Evolutionary conservation across 371 early-diverging fungal genomes (phyloP).

Genomic region (Apophysomyces variabilis): DNA sequence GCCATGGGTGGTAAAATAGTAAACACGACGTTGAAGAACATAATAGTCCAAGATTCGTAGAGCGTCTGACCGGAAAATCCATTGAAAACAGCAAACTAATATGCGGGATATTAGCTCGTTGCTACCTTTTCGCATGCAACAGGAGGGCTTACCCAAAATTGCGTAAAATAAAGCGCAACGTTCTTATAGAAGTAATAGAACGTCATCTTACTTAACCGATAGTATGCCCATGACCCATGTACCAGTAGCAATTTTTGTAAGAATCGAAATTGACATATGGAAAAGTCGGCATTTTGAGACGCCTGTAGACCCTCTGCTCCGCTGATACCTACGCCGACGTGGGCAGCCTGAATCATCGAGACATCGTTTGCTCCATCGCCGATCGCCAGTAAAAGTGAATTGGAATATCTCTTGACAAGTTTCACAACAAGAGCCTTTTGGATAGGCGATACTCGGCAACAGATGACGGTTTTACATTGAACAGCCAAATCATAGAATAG

Average conservation of each 20-base stretch:
- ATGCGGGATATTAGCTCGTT: neutral
- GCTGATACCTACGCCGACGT: constrained; percentile 88
- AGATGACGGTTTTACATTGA: constrained; percentile 79
- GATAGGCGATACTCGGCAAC: constrained; percentile 93
- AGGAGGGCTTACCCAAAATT: constrained; percentile 60
- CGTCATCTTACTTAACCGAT: constrained; percentile 73
- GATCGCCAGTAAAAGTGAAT: constrained; percentile 87
- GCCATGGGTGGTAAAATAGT: constrained; percentile 79
- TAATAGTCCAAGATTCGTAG: constrained; percentile 74
- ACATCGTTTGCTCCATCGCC: constrained; percentile 99
- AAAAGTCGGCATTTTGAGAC: constrained; percentile 83
- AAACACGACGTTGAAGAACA: constrained; percentile 78
- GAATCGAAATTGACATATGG: constrained; percentile 82
- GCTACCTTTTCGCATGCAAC: neutral
- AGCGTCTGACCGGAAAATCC: constrained; percentile 84
- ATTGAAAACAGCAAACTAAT: constrained; percentile 67
- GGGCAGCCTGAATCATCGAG: constrained; percentile 94
- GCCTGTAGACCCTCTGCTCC: constrained; percentile 86
- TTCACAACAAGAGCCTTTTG: constrained; percentile 94
- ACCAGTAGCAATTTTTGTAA: constrained; percentile 76
- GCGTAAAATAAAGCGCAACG: constrained; percentile 73
- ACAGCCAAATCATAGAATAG: constrained; percentile 48
- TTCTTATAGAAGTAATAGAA: constrained; percentile 89
- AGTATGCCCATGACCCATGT: constrained; percentile 85
- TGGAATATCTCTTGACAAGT: constrained; percentile 68